Conservation (phyloP, 2,329 filamentous ascomycete genomes). For the Boeremia exigua region DNA sequence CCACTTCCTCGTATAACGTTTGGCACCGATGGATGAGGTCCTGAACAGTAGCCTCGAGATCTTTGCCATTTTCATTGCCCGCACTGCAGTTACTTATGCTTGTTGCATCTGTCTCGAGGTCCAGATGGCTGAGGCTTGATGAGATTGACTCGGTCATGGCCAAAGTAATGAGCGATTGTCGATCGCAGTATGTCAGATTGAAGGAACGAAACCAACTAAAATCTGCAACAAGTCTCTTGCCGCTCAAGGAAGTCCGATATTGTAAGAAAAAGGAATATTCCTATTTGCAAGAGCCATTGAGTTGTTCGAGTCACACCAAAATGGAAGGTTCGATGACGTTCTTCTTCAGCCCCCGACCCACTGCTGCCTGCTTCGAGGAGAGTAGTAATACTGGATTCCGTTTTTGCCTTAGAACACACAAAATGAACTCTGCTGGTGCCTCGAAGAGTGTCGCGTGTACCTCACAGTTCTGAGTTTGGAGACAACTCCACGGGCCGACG, state of each 20-base stretch:
- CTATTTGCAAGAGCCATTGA: slow-evolving; percentile 10
- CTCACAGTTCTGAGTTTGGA: background rate
- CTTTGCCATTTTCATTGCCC: slow-evolving; percentile 7
- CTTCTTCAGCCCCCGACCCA: slow-evolving; percentile 1
- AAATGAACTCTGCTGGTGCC: background rate
- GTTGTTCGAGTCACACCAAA: slow-evolving; percentile 11
- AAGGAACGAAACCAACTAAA: background rate
- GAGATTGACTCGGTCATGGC: slow-evolving; percentile 26
- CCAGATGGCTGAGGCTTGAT: slow-evolving; percentile 15
- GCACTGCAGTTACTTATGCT: slow-evolving; percentile 4
- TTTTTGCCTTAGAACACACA: too few species aligned
- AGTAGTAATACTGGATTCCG: background rate
- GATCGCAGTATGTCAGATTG: background rate
- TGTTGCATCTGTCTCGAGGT: slow-evolving; percentile 13
- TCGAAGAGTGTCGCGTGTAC: slow-evolving; percentile 4
- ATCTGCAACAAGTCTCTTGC: background rate
- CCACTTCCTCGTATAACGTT: slow-evolving; percentile 49
- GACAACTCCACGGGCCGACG: slow-evolving; percentile 7
- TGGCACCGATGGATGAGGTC: slow-evolving; percentile 49
- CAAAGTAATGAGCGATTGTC: background rate
- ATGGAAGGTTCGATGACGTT: slow-evolving; percentile 18
- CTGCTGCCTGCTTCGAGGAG: slow-evolving; percentile 1
- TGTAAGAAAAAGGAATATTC: background rate
- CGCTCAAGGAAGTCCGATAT: background rate
- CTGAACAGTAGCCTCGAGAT: slow-evolving; percentile 34